Percentiles rank a stretch among this genome's conserved stretches.
These are phyloP conservation scores for Amanita inopinata DNA, from an alignment of 768 basidiomycete species.

Conservation along the genomic window DNA sequence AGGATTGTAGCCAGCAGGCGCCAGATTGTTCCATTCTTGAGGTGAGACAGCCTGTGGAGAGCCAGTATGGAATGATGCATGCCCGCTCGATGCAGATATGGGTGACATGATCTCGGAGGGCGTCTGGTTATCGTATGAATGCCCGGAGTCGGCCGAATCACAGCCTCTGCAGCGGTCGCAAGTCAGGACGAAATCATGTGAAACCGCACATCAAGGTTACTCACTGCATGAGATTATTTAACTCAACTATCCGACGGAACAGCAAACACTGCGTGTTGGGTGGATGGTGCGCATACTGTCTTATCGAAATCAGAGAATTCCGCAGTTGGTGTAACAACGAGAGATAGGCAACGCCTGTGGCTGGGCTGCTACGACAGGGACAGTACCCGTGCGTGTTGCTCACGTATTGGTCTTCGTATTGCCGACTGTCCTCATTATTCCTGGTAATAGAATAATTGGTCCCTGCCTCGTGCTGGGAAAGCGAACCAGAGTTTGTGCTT, in stretches of 20 bases:
- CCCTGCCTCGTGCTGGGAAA: slow-evolving; percentile 25
- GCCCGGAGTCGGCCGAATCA: slow-evolving; percentile 38
- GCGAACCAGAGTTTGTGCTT: slow-evolving; percentile 14
- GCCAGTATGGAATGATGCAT: slow-evolving; percentile 33
- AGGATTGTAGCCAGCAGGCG: slow-evolving; percentile 48
- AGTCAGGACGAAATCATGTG: slow-evolving; percentile 6
- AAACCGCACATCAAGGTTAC: slow-evolving; percentile 19
- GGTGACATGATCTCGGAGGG: slow-evolving; percentile 52
- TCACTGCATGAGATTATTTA: slow-evolving; percentile 58
- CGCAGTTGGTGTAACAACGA: slow-evolving; percentile 57
- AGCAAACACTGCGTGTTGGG: slow-evolving; percentile 44
- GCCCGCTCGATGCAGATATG: slow-evolving; percentile 40
- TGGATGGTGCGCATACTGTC: slow-evolving; percentile 53
- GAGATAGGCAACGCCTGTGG: slow-evolving; percentile 47
- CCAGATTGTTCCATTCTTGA: slow-evolving; percentile 54
- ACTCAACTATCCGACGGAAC: slow-evolving; percentile 49
- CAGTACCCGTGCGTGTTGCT: slow-evolving; percentile 27
- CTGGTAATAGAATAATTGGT: slow-evolving; percentile 24
- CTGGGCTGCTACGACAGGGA: slow-evolving; percentile 55
- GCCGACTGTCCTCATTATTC: slow-evolving; percentile 30
- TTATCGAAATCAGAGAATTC: slow-evolving; percentile 41
- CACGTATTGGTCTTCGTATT: slow-evolving; percentile 20
- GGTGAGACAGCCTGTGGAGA: slow-evolving; percentile 40
- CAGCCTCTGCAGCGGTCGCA: slow-evolving; percentile 29
- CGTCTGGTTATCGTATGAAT: slow-evolving; percentile 47